Percentiles rank a stretch among this genome's conserved stretches.
Evolutionary conservation across 192 early-diverging fungal species (phyloP).

Genomic region (Chytriomyces hyalinus): DNA sequence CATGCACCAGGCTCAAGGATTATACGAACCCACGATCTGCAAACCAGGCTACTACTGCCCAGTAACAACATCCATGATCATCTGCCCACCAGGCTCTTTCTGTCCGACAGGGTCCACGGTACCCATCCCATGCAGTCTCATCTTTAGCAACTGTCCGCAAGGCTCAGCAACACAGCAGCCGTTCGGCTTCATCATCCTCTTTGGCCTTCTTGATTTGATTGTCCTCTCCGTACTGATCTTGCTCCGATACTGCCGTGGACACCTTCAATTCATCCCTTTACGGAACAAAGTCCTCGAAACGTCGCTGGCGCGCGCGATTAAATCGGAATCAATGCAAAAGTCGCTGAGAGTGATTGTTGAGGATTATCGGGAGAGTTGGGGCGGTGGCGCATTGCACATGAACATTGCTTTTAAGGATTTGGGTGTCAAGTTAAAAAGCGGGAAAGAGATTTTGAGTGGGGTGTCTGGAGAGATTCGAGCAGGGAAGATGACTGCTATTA

Average conservation of each 20-base stretch:
- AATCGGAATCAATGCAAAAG: background rate
- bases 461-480: conserved; percentile 76
- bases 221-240: background rate
- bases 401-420: background rate
- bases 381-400: background rate
- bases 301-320: too few relatives aligned
- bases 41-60: too few relatives aligned
- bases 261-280: too few relatives aligned
- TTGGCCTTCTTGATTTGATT: conserved; percentile 7
- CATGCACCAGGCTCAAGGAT: too few relatives aligned
- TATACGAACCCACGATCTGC: too few relatives aligned
- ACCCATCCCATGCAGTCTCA: background rate
- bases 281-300: too few relatives aligned
- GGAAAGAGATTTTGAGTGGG: conserved; percentile 63
- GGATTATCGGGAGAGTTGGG: too few relatives aligned
- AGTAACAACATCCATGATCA: too few relatives aligned
- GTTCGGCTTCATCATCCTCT: background rate
- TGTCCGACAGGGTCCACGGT: too few relatives aligned
- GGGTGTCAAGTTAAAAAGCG: conserved; percentile 11
- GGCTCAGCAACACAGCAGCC: conserved; percentile 9
- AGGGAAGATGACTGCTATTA: conserved; percentile 69
- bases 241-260: too few relatives aligned
- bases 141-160: conserved; percentile 9
- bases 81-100: too few relatives aligned
- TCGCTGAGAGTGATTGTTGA: background rate